Evolutionary conservation across 805 yeast species (phyloP), one percentile per base, ranked within the genome.

Genomic region (Candida ortonii): DNA sequence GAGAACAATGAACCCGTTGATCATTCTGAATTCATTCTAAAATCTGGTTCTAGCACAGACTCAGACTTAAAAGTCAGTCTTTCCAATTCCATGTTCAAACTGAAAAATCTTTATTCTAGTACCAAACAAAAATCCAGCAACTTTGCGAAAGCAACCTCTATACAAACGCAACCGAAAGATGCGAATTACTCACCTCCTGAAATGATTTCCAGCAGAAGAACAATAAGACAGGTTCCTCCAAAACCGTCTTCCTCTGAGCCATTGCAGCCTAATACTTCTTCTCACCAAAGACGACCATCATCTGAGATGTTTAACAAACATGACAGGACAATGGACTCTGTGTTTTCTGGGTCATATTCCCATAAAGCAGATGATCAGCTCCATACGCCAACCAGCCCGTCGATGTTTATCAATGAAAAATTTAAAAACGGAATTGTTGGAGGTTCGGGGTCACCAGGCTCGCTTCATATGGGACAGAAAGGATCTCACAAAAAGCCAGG

Each of bases 21-120:
- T 20, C 22, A 7, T 8, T 11, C 22, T 20, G 10, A 7, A 20
- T 11, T 20, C 11, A 7, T 11, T 8, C 10, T 11, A 20, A 20
- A 11, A 11, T 7, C 10, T 11, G 7, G 7, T 7, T 20, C 22
- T 20, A 20, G 22, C 11, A 20, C 7, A 20, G 11, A 8, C 10
- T 20, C 22, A 8, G 22, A 20, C 11, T 20, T 20, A 7, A n/a
- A n/a, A n/a, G n/a, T n/a, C 26, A 44, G 65, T 3, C 53, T 72
- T 11, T 51, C 71, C 4, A 61, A 57, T 27, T 70, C 85, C 0
- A 59, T 80, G 29, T 71, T 68, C 38, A 82, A 76, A 47, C 55
- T 84, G 6, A 84, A 84, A 1, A 78, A 73, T 42, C 80, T 90
- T 86, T 83, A 83, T 46, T 69, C 68, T 34, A 76, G 68, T 22